Conservation (phyloP, 805 yeast species). For the Komagataella populi region DNA sequence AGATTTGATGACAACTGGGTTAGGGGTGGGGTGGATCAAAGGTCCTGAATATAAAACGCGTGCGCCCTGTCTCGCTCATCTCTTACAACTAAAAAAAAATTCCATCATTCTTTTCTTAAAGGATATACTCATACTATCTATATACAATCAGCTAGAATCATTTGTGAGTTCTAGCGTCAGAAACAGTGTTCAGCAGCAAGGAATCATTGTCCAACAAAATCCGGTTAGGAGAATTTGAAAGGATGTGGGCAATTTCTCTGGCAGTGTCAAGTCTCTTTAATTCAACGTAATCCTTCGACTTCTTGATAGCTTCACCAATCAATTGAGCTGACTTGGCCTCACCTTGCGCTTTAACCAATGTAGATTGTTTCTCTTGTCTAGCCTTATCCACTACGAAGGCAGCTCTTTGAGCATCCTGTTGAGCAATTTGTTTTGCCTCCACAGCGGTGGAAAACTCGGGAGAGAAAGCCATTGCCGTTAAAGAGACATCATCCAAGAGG, state of each 20-base stretch:
- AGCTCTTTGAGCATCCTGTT: conserved; percentile 98
- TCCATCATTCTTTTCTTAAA: conserved; percentile 1
- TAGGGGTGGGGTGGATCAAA: background rate
- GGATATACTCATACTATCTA: background rate
- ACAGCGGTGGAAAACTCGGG: conserved; percentile 97
- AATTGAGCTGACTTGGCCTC: conserved; percentile 96
- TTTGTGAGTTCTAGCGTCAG: conserved; percentile 45
- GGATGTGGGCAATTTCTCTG: conserved; percentile 79
- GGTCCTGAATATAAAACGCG: background rate
- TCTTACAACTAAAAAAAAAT: background rate
- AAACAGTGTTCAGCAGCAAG: conserved; percentile 74
- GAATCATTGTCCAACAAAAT: conserved; percentile 88
- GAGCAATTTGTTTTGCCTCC: conserved; percentile 98
- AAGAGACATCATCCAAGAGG: conserved; percentile 85
- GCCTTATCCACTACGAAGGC: conserved; percentile 96
- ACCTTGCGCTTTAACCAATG: conserved; percentile 95
- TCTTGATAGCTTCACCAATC: conserved; percentile 98
- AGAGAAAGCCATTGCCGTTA: conserved; percentile 92
- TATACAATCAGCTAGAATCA: conserved; percentile 1
- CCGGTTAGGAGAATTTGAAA: conserved; percentile 81
- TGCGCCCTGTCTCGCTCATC: background rate
- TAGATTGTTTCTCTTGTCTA: conserved; percentile 92
- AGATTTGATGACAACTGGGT: background rate
- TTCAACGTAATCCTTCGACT: conserved; percentile 91
- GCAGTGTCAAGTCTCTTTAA: conserved; percentile 96